A percentile compares a stretch with the other conserved stretches of the same genome.
Conservation (phyloP, 345 rosid genomes). For the Barbarea vulgaris region DNA sequence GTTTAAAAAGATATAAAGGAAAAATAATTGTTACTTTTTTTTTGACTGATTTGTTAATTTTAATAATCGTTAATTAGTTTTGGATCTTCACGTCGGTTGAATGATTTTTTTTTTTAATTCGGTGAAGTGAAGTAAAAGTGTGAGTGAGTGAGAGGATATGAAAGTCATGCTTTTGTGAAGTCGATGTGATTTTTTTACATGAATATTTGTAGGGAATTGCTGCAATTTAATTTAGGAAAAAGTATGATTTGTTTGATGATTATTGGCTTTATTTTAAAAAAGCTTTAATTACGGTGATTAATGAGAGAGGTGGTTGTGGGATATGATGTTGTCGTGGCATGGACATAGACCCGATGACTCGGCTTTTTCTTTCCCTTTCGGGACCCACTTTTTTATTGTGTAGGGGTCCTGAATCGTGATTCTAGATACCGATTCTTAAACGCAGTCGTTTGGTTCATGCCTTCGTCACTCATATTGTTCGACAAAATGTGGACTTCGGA, state of each 20-base stretch:
- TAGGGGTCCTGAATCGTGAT: neutral
- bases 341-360: slow-evolving; percentile 11
- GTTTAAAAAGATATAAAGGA: neutral
- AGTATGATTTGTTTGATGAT: neutral
- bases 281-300: slow-evolving; percentile 14
- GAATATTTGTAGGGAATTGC: neutral
- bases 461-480: neutral
- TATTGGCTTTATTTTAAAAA: neutral
- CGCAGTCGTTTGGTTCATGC: neutral
- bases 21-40: neutral
- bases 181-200: neutral
- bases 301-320: neutral
- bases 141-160: neutral
- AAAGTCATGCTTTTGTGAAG: neutral
- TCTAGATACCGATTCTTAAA: neutral
- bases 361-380: neutral
- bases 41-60: neutral
- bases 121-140: neutral
- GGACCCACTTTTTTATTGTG: neutral
- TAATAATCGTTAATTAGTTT: neutral
- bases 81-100: neutral
- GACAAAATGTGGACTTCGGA: neutral
- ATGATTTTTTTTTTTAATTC: neutral
- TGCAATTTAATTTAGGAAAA: neutral
- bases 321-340: slow-evolving; percentile 18